A percentile compares a stretch with the other conserved stretches of the same genome.
Conservation (phyloP, 2,329 filamentous ascomycete genomes). For the Penicillium sp. region DNA sequence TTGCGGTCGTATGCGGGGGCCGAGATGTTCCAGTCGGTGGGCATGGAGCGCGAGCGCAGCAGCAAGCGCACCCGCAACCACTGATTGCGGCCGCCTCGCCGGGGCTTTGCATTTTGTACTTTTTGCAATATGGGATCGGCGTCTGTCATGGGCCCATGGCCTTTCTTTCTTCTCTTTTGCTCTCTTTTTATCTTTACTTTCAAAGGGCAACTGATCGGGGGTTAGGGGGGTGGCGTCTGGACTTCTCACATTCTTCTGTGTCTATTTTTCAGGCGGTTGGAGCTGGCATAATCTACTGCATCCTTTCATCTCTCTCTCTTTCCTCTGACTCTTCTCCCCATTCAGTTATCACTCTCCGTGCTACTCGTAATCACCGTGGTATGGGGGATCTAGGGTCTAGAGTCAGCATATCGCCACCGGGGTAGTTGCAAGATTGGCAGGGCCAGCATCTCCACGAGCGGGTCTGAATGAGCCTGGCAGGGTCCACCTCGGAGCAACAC, state of each 20-base stretch:
- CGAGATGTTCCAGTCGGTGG: constrained; percentile 27
- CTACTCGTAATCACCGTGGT: too few relatives aligned
- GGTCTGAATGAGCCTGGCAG: too few relatives aligned
- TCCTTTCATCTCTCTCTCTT: too few relatives aligned
- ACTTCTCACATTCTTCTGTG: constrained; percentile 6
- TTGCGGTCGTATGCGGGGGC: constrained; percentile 22
- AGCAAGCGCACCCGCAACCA: constrained; percentile 25
- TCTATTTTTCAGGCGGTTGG: neutral
- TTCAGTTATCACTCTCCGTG: too few relatives aligned
- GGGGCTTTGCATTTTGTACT: neutral
- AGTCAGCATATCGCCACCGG: too few relatives aligned
- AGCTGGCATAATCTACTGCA: too few relatives aligned
- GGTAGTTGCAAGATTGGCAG: too few relatives aligned
- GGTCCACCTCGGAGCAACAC: neutral
- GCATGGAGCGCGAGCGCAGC: constrained; percentile 25
- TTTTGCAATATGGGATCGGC: constrained; percentile 1
- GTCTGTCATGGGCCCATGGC: constrained; percentile 1
- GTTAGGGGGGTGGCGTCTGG: constrained; percentile 2
- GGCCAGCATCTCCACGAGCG: too few relatives aligned
- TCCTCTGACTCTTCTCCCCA: too few relatives aligned
- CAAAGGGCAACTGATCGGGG: neutral
- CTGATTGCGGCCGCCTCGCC: too few relatives aligned
- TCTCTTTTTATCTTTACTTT: neutral
- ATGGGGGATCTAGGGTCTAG: too few relatives aligned
- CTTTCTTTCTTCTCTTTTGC: neutral